These are phyloP conservation scores for Cordyceps farinosa DNA, from an alignment of 2,329 filamentous ascomycete genomes.

Conservation along the genomic window DNA sequence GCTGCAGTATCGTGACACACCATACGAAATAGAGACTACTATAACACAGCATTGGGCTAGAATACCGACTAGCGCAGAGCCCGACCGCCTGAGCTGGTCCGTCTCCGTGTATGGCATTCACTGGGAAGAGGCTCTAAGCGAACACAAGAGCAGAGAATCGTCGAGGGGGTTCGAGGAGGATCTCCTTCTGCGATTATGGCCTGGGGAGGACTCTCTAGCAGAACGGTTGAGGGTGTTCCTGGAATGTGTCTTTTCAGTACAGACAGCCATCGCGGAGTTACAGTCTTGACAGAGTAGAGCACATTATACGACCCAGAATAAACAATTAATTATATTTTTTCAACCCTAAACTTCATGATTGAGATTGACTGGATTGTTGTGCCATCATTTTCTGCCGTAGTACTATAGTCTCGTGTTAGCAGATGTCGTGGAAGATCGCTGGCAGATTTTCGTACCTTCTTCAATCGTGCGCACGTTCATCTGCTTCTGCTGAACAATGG, in stretches of 20 bases:
- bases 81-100: conserved; percentile 28
- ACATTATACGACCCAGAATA: neutral
- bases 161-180: conserved; percentile 31
- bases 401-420: conserved; percentile 28
- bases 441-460: conserved; percentile 59
- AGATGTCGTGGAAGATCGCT: neutral
- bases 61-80: conserved; percentile 16
- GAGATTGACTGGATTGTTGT: conserved; percentile 16
- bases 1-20: conserved; percentile 30
- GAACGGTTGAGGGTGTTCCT: conserved; percentile 31
- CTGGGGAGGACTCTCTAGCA: conserved; percentile 27
- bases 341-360: neutral
- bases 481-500: conserved; percentile 66
- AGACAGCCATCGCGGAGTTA: neutral
- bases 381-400: conserved; percentile 37
- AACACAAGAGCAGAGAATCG: conserved; percentile 23
- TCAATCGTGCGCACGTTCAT: conserved; percentile 83
- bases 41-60: conserved; percentile 29
- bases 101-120: conserved; percentile 33
- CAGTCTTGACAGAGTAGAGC: neutral
- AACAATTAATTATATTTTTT: neutral
- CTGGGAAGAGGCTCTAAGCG: conserved; percentile 37
- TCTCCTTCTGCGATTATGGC: conserved; percentile 31
- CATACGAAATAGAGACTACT: conserved; percentile 33
- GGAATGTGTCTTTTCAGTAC: conserved; percentile 25